Conservation (phyloP, 768 basidiomycete species). For the Panus rudis region DNA sequence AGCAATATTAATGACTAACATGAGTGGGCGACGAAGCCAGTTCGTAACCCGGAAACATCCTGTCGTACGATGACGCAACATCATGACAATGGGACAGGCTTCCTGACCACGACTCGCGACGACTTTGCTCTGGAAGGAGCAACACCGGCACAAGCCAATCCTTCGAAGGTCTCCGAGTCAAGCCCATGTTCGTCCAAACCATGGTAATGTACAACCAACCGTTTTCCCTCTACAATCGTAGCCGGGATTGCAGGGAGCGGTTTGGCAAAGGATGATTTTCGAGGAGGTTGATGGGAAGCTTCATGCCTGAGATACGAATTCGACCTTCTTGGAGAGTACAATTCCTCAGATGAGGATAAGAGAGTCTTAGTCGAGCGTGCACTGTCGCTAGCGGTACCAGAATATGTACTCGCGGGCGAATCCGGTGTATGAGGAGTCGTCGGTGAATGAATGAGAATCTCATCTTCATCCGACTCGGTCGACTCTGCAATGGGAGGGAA, state of each 20-base stretch:
- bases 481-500: conserved; percentile 27
- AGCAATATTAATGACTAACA: too few relatives aligned
- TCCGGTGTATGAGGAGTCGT: background rate
- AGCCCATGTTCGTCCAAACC: conserved; percentile 3
- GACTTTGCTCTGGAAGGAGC: background rate
- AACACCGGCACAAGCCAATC: background rate
- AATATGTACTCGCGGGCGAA: background rate
- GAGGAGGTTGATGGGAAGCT: background rate
- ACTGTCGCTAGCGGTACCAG: background rate
- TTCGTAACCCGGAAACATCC: background rate
- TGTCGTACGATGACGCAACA: background rate
- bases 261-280: conserved; percentile 7
- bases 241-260: background rate
- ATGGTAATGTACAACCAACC: conserved; percentile 5
- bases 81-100: background rate
- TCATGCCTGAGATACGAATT: background rate
- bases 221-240: background rate
- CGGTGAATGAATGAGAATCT: conserved; percentile 7
- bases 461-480: conserved; percentile 9
- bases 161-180: conserved; percentile 8
- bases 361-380: background rate
- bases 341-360: background rate
- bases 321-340: background rate
- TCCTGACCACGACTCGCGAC: background rate
- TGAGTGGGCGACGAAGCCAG: too few relatives aligned